Base-by-base conservation (phyloP, 768 basidiomycete genomes). In the Xerocomellus amylosporus region DNA sequence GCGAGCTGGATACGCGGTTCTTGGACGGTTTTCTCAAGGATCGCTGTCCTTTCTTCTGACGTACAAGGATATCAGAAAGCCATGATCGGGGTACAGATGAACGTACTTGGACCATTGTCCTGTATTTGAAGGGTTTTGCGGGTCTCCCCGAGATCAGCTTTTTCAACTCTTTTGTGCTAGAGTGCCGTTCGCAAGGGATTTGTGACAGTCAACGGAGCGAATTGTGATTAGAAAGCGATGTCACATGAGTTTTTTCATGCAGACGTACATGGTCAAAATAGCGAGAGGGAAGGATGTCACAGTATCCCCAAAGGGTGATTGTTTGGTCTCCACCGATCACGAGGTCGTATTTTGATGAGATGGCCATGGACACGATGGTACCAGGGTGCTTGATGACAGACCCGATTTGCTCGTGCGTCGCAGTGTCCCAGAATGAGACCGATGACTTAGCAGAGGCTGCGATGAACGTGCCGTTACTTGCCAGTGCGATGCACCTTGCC, bases 381-480 rank as follows among this genome's bases (percentile, higher is more conserved):
- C 24, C 3, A 14, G 39, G 4, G 10, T 50, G 10, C 20, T 24
- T 5, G 20, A 55, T 15, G 31, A 28, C 19, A 43, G 22, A 33
- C 1, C 47, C 53, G 4, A 57, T 55, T 36, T 55, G 53, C 13
- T 44, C 8, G 17, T 36, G 41, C 1, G 49, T 56, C 0, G 2
- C 24, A 5, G 19, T 15, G 33, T 57, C 39, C 54, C 54, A 57
- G 22, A 58, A 51, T 4, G 58, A 58, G 19, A 58, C 8, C 4
- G 42, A 58, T 0, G 48, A 31, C 1, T 14, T 8, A 0, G 26
- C 36, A 2, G 39, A 31, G 17, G 26, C 49, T 19, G 55, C 57
- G 17, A 56, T 26, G 39, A 46, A 50, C 3, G 19, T 24, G 24
- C 36, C 49, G 6, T 44, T 28, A 15, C 15, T 37, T 4, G 55